These are phyloP conservation scores for Gracilaria vermiculophylla DNA, from an alignment of 23 red algal species.

Conservation along the genomic window DNA sequence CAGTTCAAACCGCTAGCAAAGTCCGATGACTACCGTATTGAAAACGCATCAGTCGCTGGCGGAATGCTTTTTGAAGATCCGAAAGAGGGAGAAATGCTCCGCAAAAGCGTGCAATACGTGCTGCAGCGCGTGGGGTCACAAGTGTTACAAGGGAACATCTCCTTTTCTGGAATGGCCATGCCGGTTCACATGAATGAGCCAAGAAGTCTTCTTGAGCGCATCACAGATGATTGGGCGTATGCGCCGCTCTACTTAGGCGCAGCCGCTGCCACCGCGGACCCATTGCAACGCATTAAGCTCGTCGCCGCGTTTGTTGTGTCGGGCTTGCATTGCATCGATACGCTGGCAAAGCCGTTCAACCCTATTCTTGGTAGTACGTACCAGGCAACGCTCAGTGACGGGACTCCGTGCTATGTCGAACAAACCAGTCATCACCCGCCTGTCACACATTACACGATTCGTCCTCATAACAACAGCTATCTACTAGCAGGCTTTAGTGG, in stretches of 20 bases:
- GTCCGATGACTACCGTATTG: slow-evolving; percentile 37
- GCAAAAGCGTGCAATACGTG: slow-evolving; percentile 18
- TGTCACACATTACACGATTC: slow-evolving; percentile 59
- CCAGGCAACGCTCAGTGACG: slow-evolving; percentile 49
- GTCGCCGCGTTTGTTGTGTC: slow-evolving; percentile 79
- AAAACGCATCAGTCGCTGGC: background rate
- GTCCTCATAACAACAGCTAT: slow-evolving; percentile 7
- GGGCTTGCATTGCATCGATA: slow-evolving; percentile 74
- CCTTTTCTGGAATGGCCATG: slow-evolving; percentile 58
- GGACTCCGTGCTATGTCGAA: slow-evolving; percentile 30
- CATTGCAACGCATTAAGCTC: slow-evolving; percentile 50
- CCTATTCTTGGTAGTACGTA: slow-evolving; percentile 85
- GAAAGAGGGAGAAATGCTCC: slow-evolving; percentile 29
- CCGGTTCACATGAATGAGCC: slow-evolving; percentile 70
- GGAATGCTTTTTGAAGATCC: slow-evolving; percentile 29
- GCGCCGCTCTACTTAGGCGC: slow-evolving; percentile 46
- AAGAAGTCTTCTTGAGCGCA: slow-evolving; percentile 58
- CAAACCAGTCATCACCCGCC: slow-evolving; percentile 81
- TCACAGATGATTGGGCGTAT: slow-evolving; percentile 80
- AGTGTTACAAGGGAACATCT: slow-evolving; percentile 23
- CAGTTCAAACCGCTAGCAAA: background rate
- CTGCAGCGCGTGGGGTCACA: slow-evolving; percentile 34
- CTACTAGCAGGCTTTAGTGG: slow-evolving; percentile 53
- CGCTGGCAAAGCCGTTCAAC: slow-evolving; percentile 85
- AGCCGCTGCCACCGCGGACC: slow-evolving; percentile 47